Base-by-base conservation (phyloP, 306 rosid species). In the Vachellia collinsii region DNA sequence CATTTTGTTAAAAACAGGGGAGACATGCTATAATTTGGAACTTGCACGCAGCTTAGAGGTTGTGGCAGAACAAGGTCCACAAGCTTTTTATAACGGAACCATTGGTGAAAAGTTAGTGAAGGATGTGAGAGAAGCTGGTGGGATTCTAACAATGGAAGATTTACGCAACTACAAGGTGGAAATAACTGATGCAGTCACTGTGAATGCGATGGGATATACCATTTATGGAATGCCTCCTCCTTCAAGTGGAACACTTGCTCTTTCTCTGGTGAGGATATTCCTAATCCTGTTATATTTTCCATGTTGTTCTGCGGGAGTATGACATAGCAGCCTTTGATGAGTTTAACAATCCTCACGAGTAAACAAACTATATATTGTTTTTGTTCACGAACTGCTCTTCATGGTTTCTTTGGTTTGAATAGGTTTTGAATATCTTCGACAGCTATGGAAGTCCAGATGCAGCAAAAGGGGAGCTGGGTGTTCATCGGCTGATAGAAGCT, bases 211-310 rank as follows among this genome's bases (percentile, higher is more conserved):
- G 94, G 97, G 95, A 71, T 89, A 90, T 86, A 89, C 91, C 41
- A 42, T 95, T 53, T 47, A 85, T 70, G 99, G 98, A 87, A 95
- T 95, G 97, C 97, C 97, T 5, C 97, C 95, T 75, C 99, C 97
- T 82, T 93, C 99, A 67, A 90, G 94, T 78, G 99, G 99, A 86
- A 94, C 97, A 11, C 86, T 94, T 0, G 92, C 90, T 76, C 86
- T 93, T 82, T 83, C 97, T 50, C 72, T 91, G 91, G 99, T 92
- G 68, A 14, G 91, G 76, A 47, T 1, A 85, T 70, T 78, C 63
- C 53, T 74, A 34, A 63, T 42, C 48, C 74, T 38, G 58, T 81
- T 61, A 51, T 22, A 29, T 53, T 72, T 64, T 72, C 64, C 79
- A 10, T 71, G 20, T 50, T 77, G 13, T 29, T 63, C 8, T 61